phyloP scores from a whole-genome alignment of 805 yeast genomes.

The Cyberlindnera mrakii region DNA sequence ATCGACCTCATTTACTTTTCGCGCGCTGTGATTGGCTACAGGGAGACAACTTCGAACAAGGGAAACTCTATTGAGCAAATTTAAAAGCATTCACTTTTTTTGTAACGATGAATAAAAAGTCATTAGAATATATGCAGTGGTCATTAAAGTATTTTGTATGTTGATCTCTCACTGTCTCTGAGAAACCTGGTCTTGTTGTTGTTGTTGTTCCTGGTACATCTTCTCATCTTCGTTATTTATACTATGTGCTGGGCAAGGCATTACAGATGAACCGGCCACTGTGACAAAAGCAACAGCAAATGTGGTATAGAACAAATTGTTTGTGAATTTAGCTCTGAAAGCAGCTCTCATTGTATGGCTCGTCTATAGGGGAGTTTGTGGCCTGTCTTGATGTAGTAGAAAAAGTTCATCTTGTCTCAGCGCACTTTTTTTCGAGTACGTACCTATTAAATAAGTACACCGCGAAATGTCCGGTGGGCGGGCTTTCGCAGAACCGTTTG shows the following conservation, averaged over 20 bases:
- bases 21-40: conserved; percentile 8
- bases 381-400: too few relatives aligned
- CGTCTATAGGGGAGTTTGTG: too few relatives aligned
- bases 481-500: neutral
- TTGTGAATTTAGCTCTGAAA: conserved; percentile 45
- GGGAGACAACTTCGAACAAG: neutral
- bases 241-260: conserved; percentile 40
- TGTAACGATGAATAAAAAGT: conserved; percentile 1
- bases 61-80: too few relatives aligned
- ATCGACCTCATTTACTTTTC: neutral
- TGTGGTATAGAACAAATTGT: conserved; percentile 50
- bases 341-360: conserved; percentile 39
- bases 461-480: neutral
- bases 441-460: too few relatives aligned
- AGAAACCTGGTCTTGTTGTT: conserved; percentile 3
- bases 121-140: conserved; percentile 3
- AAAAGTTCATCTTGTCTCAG: too few relatives aligned
- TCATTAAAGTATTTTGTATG: neutral
- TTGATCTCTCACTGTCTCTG: conserved; percentile 1
- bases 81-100: too few relatives aligned
- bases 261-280: conserved; percentile 35
- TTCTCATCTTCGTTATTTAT: conserved; percentile 34
- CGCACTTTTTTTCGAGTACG: too few relatives aligned
- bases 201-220: conserved; percentile 16
- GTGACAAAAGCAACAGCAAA: conserved; percentile 53